Percentiles rank a stretch among this genome's conserved stretches.
Evolutionary conservation across 306 rosid genomes (phyloP).

Genomic region (Cucurbita moschata): DNA sequence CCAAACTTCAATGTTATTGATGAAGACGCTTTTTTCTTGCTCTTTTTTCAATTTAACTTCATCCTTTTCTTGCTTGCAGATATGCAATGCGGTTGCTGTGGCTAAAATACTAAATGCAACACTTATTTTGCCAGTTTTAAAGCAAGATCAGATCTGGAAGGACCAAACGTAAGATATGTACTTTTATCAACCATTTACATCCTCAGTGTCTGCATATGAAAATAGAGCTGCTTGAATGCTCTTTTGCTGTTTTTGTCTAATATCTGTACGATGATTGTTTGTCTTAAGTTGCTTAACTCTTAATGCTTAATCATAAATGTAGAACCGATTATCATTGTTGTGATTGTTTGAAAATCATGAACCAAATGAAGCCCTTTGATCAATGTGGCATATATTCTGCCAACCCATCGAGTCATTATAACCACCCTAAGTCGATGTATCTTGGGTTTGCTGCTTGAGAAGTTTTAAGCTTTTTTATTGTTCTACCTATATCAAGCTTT

Average conservation of each 20-base stretch:
- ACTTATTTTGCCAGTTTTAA: slow-evolving; percentile 89
- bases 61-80: slow-evolving; percentile 37
- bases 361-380: not conserved
- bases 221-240: not conserved
- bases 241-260: not conserved
- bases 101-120: slow-evolving; percentile 96
- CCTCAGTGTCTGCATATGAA: not conserved
- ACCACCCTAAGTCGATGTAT: not conserved
- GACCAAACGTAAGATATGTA: slow-evolving; percentile 79
- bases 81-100: slow-evolving; percentile 98
- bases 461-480: not conserved
- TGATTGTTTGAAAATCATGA: not conserved
- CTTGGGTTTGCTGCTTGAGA: not conserved
- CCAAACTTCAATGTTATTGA: slow-evolving; percentile 2
- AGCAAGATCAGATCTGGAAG: slow-evolving; percentile 99
- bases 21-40: not conserved
- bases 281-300: not conserved
- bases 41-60: not conserved
- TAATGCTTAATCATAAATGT: not conserved
- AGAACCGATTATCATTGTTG: not conserved
- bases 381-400: not conserved
- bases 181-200: not conserved
- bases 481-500: not conserved
- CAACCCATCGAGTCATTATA: not conserved
- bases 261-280: not conserved